Evolutionary conservation across 257 asterid species (phyloP).

Genomic region (Parsonsia alboflavescens): DNA sequence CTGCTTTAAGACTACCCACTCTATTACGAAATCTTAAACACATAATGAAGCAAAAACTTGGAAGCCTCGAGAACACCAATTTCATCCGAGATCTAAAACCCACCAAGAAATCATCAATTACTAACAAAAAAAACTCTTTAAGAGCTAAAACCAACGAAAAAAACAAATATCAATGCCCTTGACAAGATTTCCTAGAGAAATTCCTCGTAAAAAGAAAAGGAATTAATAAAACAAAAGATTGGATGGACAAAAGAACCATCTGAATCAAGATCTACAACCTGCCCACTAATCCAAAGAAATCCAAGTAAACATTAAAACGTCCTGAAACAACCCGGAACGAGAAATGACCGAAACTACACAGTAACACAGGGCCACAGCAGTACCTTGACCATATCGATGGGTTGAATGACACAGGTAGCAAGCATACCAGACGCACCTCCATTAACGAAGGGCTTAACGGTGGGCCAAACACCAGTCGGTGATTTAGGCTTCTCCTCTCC

Average conservation of each 20-base stretch:
- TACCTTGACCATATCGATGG: constrained; percentile 97
- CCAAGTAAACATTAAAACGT: not conserved
- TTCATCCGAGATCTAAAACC: constrained; percentile 29
- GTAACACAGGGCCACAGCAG: not conserved
- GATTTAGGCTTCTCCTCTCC: constrained; percentile 68
- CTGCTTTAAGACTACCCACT: not conserved
- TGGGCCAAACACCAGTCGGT: constrained; percentile 67
- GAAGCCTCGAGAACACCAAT: constrained; percentile 13
- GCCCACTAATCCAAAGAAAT: not conserved
- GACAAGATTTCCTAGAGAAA: not conserved
- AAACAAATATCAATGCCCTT: not conserved
- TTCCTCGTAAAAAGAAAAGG: not conserved
- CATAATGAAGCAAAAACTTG: not conserved
- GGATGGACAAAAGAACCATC: not conserved
- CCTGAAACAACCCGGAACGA: not conserved
- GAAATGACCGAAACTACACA: not conserved
- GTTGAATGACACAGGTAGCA: constrained; percentile 93
- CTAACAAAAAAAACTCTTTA: not conserved
- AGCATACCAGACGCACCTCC: constrained; percentile 98
- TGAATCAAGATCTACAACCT: constrained; percentile 23
- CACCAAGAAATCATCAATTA: constrained; percentile 7
- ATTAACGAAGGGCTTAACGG: constrained; percentile 85
- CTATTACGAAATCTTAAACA: not conserved
- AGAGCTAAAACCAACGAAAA: not conserved
- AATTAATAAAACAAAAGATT: not conserved